These are phyloP conservation scores for Suillus discolor DNA, from an alignment of 768 basidiomycete species.

Conservation along the genomic window DNA sequence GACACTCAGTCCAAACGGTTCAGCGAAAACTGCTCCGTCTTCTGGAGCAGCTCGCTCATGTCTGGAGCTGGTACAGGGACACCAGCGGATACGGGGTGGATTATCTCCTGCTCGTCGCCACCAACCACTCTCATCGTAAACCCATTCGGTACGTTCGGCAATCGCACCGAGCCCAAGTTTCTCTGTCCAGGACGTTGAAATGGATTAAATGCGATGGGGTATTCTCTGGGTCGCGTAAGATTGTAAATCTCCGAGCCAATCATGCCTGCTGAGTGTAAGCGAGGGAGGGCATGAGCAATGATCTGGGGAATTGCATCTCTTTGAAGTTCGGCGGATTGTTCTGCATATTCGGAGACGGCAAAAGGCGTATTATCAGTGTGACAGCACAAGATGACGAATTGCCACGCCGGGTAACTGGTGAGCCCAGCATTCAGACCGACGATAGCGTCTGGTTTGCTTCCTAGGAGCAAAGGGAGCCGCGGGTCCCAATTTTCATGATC, in stretches of 20 bases:
- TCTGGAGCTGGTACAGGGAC: background rate
- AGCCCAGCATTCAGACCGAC: slow-evolving; percentile 45
- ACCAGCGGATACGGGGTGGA: background rate
- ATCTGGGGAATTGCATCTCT: slow-evolving; percentile 32
- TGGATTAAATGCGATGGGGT: slow-evolving; percentile 34
- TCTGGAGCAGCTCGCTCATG: slow-evolving; percentile 18
- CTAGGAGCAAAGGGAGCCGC: slow-evolving; percentile 19
- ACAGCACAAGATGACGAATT: slow-evolving; percentile 35
- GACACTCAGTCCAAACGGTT: slow-evolving; percentile 29
- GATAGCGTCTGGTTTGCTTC: slow-evolving; percentile 41
- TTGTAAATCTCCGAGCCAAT: slow-evolving; percentile 22
- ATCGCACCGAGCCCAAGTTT: slow-evolving; percentile 23
- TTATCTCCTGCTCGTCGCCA: slow-evolving; percentile 12
- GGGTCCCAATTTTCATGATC: slow-evolving; percentile 29
- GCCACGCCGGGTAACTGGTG: slow-evolving; percentile 39
- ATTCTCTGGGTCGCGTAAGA: slow-evolving; percentile 28
- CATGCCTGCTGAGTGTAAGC: slow-evolving; percentile 18
- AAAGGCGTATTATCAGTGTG: slow-evolving; percentile 31
- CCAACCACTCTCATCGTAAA: slow-evolving; percentile 33
- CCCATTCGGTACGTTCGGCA: slow-evolving; percentile 35
- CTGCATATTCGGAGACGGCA: slow-evolving; percentile 40
- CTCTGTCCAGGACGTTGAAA: slow-evolving; percentile 37
- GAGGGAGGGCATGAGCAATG: slow-evolving; percentile 27
- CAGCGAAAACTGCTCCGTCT: slow-evolving; percentile 23
- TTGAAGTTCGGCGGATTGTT: slow-evolving; percentile 37